These are phyloP conservation scores for Vitis vinifera DNA, from an alignment of 164 flowering plant genomes.

Conservation along the genomic window ASM3070453v1 NC_081812.1:1457501-1458000, in stretches of 20 bases:
- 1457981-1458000: slow-evolving; percentile 38
- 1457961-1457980: slow-evolving; percentile 27
- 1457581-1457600: slow-evolving; percentile 20
- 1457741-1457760: not conserved
- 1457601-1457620: slow-evolving; percentile 28
- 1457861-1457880: not conserved
- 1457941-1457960: slow-evolving; percentile 33
- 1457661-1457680: slow-evolving; percentile 21
- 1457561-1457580: slow-evolving; percentile 37
- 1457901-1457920: slow-evolving; percentile 28
- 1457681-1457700: slow-evolving; percentile 77
- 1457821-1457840: not conserved
- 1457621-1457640: slow-evolving; percentile 26
- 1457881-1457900: slow-evolving; percentile 42
- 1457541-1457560: not conserved
- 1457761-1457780: not conserved
- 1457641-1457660: slow-evolving; percentile 20
- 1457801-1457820: not conserved
- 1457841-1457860: not conserved
- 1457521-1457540: not conserved
- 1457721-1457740: not conserved
- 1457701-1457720: slow-evolving; percentile 37
- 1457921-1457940: slow-evolving; percentile 30
- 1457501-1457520: slow-evolving; percentile 27
- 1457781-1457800: not conserved